Evolutionary conservation across 208 protist species (phyloP).

Genomic region (Porcisia deanei): DNA sequence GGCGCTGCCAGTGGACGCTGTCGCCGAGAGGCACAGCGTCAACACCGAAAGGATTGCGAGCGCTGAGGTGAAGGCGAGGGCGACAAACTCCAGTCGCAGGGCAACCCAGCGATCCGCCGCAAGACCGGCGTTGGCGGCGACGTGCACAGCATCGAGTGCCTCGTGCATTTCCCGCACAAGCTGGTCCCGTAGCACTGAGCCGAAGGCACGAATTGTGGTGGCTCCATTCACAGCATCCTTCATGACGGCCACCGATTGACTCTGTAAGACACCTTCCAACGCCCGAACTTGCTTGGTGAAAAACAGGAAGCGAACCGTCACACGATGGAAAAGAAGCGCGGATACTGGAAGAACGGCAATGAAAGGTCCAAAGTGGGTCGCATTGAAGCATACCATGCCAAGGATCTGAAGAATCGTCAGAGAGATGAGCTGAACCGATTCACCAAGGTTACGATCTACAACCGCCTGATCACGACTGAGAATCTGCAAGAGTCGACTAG

Average conservation of each 20-base stretch:
- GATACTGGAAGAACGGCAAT: slow-evolving; percentile 65
- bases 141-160: slow-evolving; percentile 62
- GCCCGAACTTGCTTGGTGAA: slow-evolving; percentile 72
- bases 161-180: slow-evolving; percentile 57
- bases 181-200: slow-evolving; percentile 33
- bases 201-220: slow-evolving; percentile 68
- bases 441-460: slow-evolving; percentile 57
- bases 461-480: slow-evolving; percentile 75
- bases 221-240: slow-evolving; percentile 68
- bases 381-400: slow-evolving; percentile 64
- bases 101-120: slow-evolving; percentile 73
- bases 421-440: slow-evolving; percentile 66
- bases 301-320: slow-evolving; percentile 65
- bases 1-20: slow-evolving; percentile 31
- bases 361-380: slow-evolving; percentile 58
- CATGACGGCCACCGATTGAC: slow-evolving; percentile 47
- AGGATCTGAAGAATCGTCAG: slow-evolving; percentile 63
- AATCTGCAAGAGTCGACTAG: slow-evolving; percentile 53
- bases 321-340: slow-evolving; percentile 70
- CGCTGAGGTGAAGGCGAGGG: slow-evolving; percentile 61
- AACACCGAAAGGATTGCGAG: slow-evolving; percentile 63
- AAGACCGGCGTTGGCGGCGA: slow-evolving; percentile 48
- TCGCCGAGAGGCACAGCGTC: slow-evolving; percentile 40
- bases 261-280: slow-evolving; percentile 57
- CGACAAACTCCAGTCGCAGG: slow-evolving; percentile 70